Evolutionary conservation across 139 green algal genomes (phyloP).

Genomic region (Chlorella sp.): DNA sequence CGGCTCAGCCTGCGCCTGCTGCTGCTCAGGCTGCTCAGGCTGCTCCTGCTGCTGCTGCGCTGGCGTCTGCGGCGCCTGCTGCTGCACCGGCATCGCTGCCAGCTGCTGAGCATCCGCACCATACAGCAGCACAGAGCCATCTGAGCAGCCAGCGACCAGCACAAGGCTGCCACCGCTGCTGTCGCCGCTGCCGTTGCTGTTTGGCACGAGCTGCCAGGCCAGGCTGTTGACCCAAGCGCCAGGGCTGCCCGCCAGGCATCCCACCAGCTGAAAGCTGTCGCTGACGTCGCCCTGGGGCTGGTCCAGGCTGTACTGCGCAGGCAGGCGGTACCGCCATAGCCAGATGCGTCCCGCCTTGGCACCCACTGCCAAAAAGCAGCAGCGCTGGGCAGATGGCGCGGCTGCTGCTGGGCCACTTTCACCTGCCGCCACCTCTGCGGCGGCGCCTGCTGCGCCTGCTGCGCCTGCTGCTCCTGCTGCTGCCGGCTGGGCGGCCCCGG

Average conservation of each 20-base stretch:
- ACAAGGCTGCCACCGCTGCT: conserved; percentile 16
- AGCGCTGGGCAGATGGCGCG: not conserved
- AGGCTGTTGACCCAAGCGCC: conserved; percentile 27
- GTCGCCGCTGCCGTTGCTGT: not conserved
- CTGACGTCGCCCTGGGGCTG: not conserved
- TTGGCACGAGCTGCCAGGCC: conserved; percentile 22
- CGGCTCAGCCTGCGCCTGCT: not conserved
- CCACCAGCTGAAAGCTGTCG: conserved; percentile 38
- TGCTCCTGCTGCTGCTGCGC: not conserved
- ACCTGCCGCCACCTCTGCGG: not conserved
- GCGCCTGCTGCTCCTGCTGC: not conserved
- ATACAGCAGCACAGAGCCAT: conserved; percentile 44
- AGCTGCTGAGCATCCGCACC: conserved; percentile 14
- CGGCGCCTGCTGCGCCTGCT: not conserved
- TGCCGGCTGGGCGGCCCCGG: not conserved
- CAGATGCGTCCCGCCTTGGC: conserved; percentile 51
- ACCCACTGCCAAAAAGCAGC: conserved; percentile 40
- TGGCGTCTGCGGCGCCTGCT: too few species aligned
- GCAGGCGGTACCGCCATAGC: conserved; percentile 48
- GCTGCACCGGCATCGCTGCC: not conserved
- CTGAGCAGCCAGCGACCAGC: conserved; percentile 37
- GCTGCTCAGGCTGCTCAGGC: not conserved
- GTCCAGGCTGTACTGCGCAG: not conserved
- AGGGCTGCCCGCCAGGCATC: not conserved
- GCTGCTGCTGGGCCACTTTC: not conserved